Base-by-base conservation (phyloP, 768 basidiomycete genomes). In the Leccinum disarticulatum region DNA sequence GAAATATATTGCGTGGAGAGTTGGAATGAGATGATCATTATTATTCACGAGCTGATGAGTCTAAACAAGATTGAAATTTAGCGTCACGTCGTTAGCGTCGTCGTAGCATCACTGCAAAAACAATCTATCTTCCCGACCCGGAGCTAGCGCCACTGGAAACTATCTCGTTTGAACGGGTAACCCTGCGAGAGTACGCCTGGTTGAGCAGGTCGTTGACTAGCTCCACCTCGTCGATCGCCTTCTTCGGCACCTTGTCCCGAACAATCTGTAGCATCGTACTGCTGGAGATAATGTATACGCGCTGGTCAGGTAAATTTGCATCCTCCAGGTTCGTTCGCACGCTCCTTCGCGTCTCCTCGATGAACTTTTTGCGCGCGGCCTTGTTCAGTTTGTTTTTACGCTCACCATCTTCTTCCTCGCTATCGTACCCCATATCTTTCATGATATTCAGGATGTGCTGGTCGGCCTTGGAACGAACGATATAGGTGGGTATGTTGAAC, bases 401-500 rank as follows among this genome's bases (percentile, higher is more conserved):
- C 8, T 58, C 55, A 6, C 46, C 67, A 14, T 70, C 64, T 2
- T 61, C 62, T 10, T 38, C 67, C 0, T 70, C 68, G 22, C 56
- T 60, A 4, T 71, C 57, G 22, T 69, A 67, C 0, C 67, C 69
- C 57, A 47, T 68, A 0, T 72, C 66, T n/a, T 0, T 62, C 70
- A 70, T 68, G 36, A 61, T 4, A 25, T 70, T 70, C 22, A 48
- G 52, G 35, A 72, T 69, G 30, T 74, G 71, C n/a, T 67, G 69
- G 55, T 77, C 74, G 0, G 76, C 68, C 53, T 77, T 75, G 15
- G 76, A 77, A 2, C 75, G 76, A 22, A 76, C 71, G 36, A 77
- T 72, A 51, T 70, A 73, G 0, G 67, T 66, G 4, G 77, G 73
- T 31, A 77, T 76, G 0, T 68, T 64, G 63, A 69, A 74, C 4